phyloP scores from a whole-genome alignment of 2,329 filamentous ascomycete species.

The Fusarium metavorans region DNA sequence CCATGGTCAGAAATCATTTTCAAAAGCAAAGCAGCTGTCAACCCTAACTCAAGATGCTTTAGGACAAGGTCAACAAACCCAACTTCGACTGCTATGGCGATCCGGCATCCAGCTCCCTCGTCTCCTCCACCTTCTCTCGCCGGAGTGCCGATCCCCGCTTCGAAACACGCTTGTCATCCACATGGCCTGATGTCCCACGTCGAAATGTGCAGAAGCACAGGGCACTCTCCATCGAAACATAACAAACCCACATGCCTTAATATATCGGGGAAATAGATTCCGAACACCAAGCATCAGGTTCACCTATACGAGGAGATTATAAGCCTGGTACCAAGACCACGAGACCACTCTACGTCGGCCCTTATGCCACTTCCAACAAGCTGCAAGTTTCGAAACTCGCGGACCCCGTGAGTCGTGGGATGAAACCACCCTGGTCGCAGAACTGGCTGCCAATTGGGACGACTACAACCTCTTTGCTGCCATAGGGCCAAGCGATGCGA shows the following conservation, averaged over 20 bases:
- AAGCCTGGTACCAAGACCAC: constrained; percentile 3
- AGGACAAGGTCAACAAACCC: constrained; percentile 2
- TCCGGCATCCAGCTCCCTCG: constrained; percentile 24
- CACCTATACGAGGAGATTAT: constrained; percentile 18
- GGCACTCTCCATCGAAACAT: constrained; percentile 35
- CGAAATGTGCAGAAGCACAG: constrained; percentile 34
- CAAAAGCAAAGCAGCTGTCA: background rate
- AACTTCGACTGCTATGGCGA: constrained; percentile 26
- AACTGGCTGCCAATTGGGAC: constrained; percentile 25
- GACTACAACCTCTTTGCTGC: constrained; percentile 4
- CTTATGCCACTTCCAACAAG: constrained; percentile 24
- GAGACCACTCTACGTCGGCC: constrained; percentile 10
- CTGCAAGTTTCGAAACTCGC: constrained; percentile 29
- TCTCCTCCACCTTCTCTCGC: constrained; percentile 25
- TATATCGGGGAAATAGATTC: constrained; percentile 39
- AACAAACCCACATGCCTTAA: constrained; percentile 30
- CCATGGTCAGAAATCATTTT: background rate
- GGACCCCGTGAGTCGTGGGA: constrained; percentile 8
- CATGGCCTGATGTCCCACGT: constrained; percentile 36
- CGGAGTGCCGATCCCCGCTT: constrained; percentile 30
- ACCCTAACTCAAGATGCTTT: background rate
- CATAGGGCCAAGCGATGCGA: constrained; percentile 37
- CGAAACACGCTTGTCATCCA: constrained; percentile 39
- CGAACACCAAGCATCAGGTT: constrained; percentile 23
- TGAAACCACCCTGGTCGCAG: constrained; percentile 33